Evolutionary conservation across 768 basidiomycete genomes (phyloP).

Genomic region (Calocybe indica): DNA sequence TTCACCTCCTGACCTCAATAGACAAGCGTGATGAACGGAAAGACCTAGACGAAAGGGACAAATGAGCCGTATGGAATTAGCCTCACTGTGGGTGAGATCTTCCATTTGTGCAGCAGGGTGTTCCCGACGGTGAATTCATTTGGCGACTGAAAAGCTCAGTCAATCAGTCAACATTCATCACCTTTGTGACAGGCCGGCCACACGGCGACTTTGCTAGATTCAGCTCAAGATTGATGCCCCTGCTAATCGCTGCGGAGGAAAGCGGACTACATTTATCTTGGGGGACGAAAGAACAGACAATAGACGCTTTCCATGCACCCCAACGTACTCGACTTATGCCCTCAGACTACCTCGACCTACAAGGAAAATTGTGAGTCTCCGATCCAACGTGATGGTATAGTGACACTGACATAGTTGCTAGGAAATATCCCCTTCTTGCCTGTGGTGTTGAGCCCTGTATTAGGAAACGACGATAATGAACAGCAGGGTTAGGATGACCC

Average conservation of each 20-base stretch:
- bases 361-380: conserved; percentile 13
- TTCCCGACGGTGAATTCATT: too few species aligned
- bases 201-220: conserved; percentile 5
- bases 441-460: conserved; percentile 49
- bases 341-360: conserved; percentile 47
- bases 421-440: conserved; percentile 80
- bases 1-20: too few species aligned
- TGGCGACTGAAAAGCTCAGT: too few species aligned
- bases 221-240: conserved; percentile 10
- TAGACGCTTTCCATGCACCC: background rate
- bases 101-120: too few species aligned
- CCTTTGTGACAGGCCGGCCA: conserved; percentile 2
- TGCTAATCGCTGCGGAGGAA: background rate
- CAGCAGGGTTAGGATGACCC: conserved; percentile 12
- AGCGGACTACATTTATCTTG: background rate
- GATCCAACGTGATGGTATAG: conserved; percentile 5
- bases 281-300: too few species aligned
- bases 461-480: conserved; percentile 11
- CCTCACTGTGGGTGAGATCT: too few species aligned
- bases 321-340: background rate
- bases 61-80: too few species aligned
- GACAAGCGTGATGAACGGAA: too few species aligned
- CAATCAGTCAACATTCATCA: too few species aligned
- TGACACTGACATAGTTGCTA: conserved; percentile 71
- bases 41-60: too few species aligned